Percentiles rank a stretch among this genome's conserved stretches.
phyloP scores from a whole-genome alignment of 2,329 filamentous ascomycete species.

The Trichoderma koningii region DNA sequence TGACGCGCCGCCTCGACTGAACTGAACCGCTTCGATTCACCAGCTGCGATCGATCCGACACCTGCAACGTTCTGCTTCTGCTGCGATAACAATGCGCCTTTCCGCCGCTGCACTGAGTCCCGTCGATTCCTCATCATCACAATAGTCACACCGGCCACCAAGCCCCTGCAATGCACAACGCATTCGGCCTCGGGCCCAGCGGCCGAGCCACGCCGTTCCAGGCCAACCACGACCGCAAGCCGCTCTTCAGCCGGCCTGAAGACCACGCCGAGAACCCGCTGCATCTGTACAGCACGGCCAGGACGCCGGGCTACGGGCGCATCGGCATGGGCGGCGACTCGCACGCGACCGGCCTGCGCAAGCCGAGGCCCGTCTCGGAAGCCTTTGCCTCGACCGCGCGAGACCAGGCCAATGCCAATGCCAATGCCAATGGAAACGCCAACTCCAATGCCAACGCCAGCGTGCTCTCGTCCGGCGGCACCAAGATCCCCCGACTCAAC shows the following conservation, averaged over 20 bases:
- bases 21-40: conserved; percentile 10
- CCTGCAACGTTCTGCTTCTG: background rate
- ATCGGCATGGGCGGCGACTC: background rate
- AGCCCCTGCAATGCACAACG: conserved; percentile 33
- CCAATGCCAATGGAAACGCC: conserved; percentile 27
- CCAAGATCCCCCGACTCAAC: conserved; percentile 41
- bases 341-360: conserved; percentile 28
- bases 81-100: conserved; percentile 21
- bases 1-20: conserved; percentile 26
- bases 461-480: conserved; percentile 36
- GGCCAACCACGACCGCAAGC: conserved; percentile 46
- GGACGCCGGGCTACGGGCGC: conserved; percentile 14
- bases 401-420: conserved; percentile 22
- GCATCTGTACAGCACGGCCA: conserved; percentile 5
- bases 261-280: conserved; percentile 28
- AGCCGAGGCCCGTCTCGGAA: conserved; percentile 33
- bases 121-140: conserved; percentile 3
- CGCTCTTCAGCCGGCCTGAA: conserved; percentile 40
- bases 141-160: background rate
- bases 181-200: conserved; percentile 30
- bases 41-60: background rate
- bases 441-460: conserved; percentile 27
- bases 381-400: conserved; percentile 12
- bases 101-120: background rate
- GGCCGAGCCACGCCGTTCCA: conserved; percentile 36